Evolutionary conservation across 2,329 filamentous ascomycete species (phyloP).

Genomic region (Arachnopeziza araneosa): DNA sequence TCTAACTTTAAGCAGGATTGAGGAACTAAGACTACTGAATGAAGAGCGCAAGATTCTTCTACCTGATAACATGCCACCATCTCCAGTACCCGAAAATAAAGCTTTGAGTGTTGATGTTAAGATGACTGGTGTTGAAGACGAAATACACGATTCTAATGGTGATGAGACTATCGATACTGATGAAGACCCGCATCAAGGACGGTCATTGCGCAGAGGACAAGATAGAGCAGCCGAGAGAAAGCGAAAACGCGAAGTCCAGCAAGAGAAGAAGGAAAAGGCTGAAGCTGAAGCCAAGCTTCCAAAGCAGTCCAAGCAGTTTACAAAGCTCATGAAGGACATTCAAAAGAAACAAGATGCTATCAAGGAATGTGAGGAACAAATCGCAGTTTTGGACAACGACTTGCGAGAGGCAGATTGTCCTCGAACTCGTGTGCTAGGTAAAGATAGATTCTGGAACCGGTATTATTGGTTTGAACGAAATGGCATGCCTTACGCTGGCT

Average conservation of each 20-base stretch:
- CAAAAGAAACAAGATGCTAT: conserved; percentile 79
- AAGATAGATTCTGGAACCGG: conserved; percentile 95
- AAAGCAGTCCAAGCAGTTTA: conserved; percentile 82
- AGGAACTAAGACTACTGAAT: conserved; percentile 65
- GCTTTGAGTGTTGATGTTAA: conserved; percentile 49
- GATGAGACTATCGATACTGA: conserved; percentile 63
- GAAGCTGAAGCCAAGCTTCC: conserved; percentile 53
- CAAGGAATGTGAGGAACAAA: conserved; percentile 76
- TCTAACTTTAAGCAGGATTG: conserved; percentile 46
- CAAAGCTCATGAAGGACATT: conserved; percentile 82
- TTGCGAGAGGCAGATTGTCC: conserved; percentile 91
- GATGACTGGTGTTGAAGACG: conserved; percentile 59
- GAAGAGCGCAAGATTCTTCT: conserved; percentile 68
- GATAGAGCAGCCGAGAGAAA: conserved; percentile 68
- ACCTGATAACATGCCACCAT: conserved; percentile 65
- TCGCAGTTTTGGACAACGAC: conserved; percentile 82
- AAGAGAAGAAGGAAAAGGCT: conserved; percentile 57
- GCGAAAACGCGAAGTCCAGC: conserved; percentile 70
- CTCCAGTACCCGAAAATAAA: conserved; percentile 47
- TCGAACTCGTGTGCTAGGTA: conserved; percentile 81
- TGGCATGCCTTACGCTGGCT: conserved; percentile 89
- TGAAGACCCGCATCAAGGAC: conserved; percentile 55
- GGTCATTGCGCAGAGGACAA: conserved; percentile 54
- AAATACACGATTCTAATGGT: conserved; percentile 47
- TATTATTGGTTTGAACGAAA: conserved; percentile 99